These are phyloP conservation scores for Nephelium lappaceum DNA, from an alignment of 345 rosid species.

Conservation along the genomic window DNA sequence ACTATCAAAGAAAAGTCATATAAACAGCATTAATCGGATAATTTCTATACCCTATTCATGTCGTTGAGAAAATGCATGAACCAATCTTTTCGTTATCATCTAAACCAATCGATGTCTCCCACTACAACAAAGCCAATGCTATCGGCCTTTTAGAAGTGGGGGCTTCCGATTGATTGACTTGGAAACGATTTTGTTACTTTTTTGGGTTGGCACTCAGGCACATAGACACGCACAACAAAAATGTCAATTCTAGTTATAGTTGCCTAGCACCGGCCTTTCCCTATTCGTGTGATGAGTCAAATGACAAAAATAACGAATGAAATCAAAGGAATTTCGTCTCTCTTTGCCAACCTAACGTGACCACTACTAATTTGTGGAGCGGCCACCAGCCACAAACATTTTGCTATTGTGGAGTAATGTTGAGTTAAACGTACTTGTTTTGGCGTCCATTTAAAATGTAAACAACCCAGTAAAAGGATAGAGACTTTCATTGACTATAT, in stretches of 20 bases:
- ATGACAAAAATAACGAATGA: neutral
- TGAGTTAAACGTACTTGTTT: too few relatives aligned
- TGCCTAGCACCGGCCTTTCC: constrained; percentile 2
- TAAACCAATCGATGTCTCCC: neutral
- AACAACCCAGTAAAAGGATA: too few relatives aligned
- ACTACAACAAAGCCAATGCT: neutral
- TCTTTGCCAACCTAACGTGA: neutral
- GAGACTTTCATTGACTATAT: too few relatives aligned
- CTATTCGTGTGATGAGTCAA: neutral
- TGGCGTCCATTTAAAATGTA: too few relatives aligned
- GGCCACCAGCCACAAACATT: neutral
- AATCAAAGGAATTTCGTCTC: neutral
- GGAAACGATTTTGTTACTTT: neutral
- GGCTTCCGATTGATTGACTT: neutral
- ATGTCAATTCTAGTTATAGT: neutral
- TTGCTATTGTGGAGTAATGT: neutral
- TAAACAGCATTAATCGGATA: too few relatives aligned
- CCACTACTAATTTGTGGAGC: neutral
- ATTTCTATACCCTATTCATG: too few relatives aligned
- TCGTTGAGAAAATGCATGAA: too few relatives aligned
- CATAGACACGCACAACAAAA: neutral
- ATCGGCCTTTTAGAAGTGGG: neutral
- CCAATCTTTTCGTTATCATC: too few relatives aligned
- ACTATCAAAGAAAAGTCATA: too few relatives aligned
- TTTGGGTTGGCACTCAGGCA: neutral